A percentile compares a stretch with the other conserved stretches of the same genome.
Conservation (phyloP, 768 basidiomycete genomes). For the Termitomyces sp. region DNA sequence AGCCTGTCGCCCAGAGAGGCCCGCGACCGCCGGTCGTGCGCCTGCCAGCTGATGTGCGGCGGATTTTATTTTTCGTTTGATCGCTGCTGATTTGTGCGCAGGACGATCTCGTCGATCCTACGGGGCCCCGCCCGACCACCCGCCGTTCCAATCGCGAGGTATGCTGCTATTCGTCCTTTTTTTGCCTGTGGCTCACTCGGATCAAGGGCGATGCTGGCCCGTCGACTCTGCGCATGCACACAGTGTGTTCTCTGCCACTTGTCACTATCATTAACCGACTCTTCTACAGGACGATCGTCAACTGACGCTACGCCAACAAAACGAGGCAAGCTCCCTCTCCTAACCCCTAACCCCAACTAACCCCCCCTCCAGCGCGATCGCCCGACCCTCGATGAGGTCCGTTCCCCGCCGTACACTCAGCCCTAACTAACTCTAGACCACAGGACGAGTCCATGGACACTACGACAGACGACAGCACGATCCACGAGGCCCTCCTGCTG, state of each 20-base stretch:
- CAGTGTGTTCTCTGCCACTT: background rate
- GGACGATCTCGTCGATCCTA: background rate
- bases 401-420: background rate
- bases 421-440: background rate
- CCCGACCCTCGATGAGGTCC: constrained; percentile 15
- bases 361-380: background rate
- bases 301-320: background rate
- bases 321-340: background rate
- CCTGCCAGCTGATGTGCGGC: constrained; percentile 1
- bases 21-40: background rate
- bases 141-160: background rate
- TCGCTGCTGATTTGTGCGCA: background rate
- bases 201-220: background rate
- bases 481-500: constrained; percentile 12
- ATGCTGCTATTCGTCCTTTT: too few species aligned
- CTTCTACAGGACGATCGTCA: background rate
- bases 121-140: background rate
- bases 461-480: constrained; percentile 4
- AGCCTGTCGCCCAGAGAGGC: constrained; percentile 9
- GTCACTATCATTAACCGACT: background rate
- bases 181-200: background rate
- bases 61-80: background rate
- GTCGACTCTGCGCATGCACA: background rate
- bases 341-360: background rate
- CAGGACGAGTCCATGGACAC: constrained; percentile 15